These are phyloP conservation scores for Aspergillus neotritici DNA, from an alignment of 2,329 filamentous ascomycete species.

Conservation along the genomic window DNA sequence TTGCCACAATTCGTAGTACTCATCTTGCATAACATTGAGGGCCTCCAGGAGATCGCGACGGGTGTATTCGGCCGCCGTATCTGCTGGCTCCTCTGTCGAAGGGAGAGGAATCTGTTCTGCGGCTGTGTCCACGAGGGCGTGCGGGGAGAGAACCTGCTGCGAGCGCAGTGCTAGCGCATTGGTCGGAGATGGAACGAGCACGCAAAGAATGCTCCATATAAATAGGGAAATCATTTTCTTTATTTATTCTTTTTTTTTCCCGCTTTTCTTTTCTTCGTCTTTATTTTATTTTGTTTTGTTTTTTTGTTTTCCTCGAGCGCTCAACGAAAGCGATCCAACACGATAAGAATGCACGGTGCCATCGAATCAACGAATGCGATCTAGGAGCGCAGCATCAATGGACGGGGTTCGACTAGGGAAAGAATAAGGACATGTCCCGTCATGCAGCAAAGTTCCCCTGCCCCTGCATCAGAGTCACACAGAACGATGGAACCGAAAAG, in stretches of 20 bases:
- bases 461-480: neutral
- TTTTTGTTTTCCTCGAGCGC: too few species aligned
- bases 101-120: slow-evolving; percentile 12
- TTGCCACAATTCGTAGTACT: slow-evolving; percentile 70
- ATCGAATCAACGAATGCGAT: slow-evolving; percentile 1
- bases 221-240: slow-evolving; percentile 10
- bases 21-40: slow-evolving; percentile 67
- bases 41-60: slow-evolving; percentile 52
- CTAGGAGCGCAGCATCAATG: slow-evolving; percentile 2
- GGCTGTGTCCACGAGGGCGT: slow-evolving; percentile 6
- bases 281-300: too few species aligned
- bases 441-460: neutral
- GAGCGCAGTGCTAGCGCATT: slow-evolving; percentile 28
- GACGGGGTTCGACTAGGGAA: neutral
- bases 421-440: slow-evolving; percentile 1
- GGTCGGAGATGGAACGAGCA: slow-evolving; percentile 16
- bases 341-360: too few species aligned
- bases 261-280: slow-evolving; percentile 1
- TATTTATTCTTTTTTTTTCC: slow-evolving; percentile 3
- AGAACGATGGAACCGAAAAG: too few species aligned
- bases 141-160: slow-evolving; percentile 19
- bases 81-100: slow-evolving; percentile 15
- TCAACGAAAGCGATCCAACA: too few species aligned
- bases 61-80: slow-evolving; percentile 16
- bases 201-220: slow-evolving; percentile 18